phyloP scores from a whole-genome alignment of 768 basidiomycete species.

The Lentinula detonsa region DNA sequence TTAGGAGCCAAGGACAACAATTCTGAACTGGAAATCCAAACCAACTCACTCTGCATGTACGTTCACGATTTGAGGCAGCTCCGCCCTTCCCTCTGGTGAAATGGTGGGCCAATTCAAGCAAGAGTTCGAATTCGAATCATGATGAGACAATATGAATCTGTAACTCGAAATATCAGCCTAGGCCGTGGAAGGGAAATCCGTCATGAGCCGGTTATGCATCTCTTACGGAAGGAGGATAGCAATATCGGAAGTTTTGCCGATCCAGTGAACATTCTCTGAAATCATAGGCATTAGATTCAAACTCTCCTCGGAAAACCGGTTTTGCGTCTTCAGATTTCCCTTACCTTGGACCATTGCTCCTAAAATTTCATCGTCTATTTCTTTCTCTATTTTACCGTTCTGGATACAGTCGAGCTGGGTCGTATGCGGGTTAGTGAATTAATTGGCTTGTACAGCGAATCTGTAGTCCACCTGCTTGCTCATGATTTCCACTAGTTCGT shows the following conservation, averaged over 20 bases:
- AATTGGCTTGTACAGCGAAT: background rate
- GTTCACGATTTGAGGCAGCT: constrained; percentile 16
- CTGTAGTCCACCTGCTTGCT: background rate
- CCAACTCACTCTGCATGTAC: constrained; percentile 14
- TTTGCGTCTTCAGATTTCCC: background rate
- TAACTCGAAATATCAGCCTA: background rate
- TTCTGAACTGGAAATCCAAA: background rate
- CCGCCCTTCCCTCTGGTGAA: constrained; percentile 16
- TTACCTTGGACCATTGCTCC: constrained; percentile 11
- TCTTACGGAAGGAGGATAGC: constrained; percentile 18
- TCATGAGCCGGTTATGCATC: constrained; percentile 2
- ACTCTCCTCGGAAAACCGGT: background rate
- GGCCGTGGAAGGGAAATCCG: background rate
- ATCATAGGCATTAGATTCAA: background rate
- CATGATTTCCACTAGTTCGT: background rate
- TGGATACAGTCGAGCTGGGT: background rate
- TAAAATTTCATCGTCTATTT: constrained; percentile 13
- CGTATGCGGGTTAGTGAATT: background rate
- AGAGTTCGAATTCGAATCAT: constrained; percentile 14
- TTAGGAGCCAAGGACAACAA: background rate
- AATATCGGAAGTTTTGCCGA: constrained; percentile 19
- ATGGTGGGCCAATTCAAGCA: constrained; percentile 19
- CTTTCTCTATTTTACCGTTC: background rate
- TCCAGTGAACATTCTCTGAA: constrained; percentile 19
- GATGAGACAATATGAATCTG: constrained; percentile 20